Base-by-base conservation (phyloP, 768 basidiomycete genomes). In the Leccinum barrowsii region DNA sequence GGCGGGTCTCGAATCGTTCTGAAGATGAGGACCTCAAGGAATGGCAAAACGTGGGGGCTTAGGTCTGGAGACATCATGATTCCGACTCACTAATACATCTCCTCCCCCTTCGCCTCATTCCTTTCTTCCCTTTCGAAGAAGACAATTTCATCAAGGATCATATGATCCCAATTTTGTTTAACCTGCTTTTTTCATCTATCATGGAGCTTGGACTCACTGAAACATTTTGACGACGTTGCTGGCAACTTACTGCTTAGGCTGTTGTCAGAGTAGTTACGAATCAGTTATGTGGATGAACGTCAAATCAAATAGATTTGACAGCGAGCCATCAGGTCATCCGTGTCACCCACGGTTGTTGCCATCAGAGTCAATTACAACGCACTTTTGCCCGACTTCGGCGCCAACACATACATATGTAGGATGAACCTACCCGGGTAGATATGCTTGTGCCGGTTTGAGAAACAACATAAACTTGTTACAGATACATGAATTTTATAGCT, bases 1-100 rank as follows among this genome's bases (percentile, higher is more conserved):
- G 56, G 5, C 19, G 46, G 40, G 50, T 51, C 57, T 63, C 58
- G 44, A 63, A 57, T 6, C 24, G 35, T 6, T 50, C 52, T 19
- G 37, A 22, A 1, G 26, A 54, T 10, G 75, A 76, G 54, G 67
- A 62, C 19, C 37, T 75, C 6, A 78, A 80, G 3, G 80, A 81
- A 19, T 82, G 82, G 80, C 74, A 82, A 57, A 73, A 76, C 56
- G 66, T 82, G 17, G 70, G 65, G 66, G 52, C 58, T 2, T 65
- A 66, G 55, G 65, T 6, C 64, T 56, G 11, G 68, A 63, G 48
- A 59, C 40, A 10, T 69, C 32, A 65, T 3, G 17, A 17, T 15
- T 11, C 24, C 10, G 5, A 8, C 34, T 42, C 17, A 7, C 17
- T 34, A 17, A 19, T 10, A 56, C 28, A 55, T 19, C 54, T 21